Conservation (phyloP, 345 rosid genomes). For the Gossypium australe region DNA sequence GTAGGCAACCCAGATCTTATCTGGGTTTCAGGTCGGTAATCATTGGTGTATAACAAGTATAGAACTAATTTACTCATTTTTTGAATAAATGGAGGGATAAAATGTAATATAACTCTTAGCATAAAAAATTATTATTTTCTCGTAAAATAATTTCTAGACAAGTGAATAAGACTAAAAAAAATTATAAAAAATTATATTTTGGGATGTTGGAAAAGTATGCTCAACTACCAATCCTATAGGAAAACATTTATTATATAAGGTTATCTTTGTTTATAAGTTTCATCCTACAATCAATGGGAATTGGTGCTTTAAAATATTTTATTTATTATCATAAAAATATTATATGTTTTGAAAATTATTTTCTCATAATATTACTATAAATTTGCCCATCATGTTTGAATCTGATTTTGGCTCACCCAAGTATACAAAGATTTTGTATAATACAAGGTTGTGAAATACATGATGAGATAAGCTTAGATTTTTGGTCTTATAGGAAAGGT, state of each 20-base stretch:
- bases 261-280: background rate
- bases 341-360: background rate
- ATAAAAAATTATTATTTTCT: too few relatives aligned
- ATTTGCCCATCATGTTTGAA: background rate
- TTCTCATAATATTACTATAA: background rate
- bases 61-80: too few relatives aligned
- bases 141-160: too few relatives aligned
- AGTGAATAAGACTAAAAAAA: background rate
- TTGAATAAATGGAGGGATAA: too few relatives aligned
- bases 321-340: background rate
- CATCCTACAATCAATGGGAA: background rate
- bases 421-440: background rate
- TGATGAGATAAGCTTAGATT: background rate
- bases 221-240: background rate
- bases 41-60: too few relatives aligned
- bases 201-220: background rate
- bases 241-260: background rate
- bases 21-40: too few relatives aligned
- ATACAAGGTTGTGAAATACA: background rate
- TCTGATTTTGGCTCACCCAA: background rate
- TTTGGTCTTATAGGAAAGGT: background rate
- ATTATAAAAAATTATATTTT: background rate
- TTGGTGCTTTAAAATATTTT: background rate
- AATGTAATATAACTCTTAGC: too few relatives aligned
- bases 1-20: too few relatives aligned